Conservation (phyloP, 371 early-diverging fungal species). For the Saksenaea oblongispora region DNA sequence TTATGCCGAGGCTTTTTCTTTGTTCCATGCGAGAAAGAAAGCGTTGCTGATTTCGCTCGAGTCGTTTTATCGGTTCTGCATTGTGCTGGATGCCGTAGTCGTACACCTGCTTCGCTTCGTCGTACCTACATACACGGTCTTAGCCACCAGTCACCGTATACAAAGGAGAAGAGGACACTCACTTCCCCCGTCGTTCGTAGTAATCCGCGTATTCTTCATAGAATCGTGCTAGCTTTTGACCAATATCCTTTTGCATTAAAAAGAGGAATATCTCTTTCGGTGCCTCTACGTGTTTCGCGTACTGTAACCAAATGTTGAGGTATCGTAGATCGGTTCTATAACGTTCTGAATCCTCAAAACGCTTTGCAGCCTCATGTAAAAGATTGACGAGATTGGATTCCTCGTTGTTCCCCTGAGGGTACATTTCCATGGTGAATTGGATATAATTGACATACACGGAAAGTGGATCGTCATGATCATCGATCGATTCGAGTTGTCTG, state of each 20-base stretch:
- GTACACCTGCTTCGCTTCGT: conserved; percentile 55
- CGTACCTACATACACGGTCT: conserved; percentile 31
- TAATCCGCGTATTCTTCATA: conserved; percentile 81
- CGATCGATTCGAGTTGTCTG: conserved; percentile 46
- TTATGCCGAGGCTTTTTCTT: background rate
- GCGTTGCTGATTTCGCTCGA: conserved; percentile 22
- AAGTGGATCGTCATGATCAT: conserved; percentile 75
- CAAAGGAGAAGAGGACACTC: conserved; percentile 7
- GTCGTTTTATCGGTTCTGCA: conserved; percentile 54
- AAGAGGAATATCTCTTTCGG: conserved; percentile 72
- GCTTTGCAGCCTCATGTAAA: conserved; percentile 61
- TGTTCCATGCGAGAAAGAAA: conserved; percentile 5
- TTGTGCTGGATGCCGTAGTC: conserved; percentile 52
- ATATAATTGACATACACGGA: conserved; percentile 73
- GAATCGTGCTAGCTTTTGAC: conserved; percentile 59
- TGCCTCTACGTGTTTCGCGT: conserved; percentile 54
- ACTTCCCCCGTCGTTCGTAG: conserved; percentile 57
- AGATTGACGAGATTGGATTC: conserved; percentile 54
- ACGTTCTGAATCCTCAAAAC: conserved; percentile 59
- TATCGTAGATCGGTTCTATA: conserved; percentile 83
- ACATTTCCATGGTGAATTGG: conserved; percentile 70
- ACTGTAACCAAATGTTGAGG: conserved; percentile 72
- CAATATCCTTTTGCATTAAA: conserved; percentile 72
- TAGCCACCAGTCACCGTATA: background rate
- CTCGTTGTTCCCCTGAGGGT: conserved; percentile 64